These are phyloP conservation scores for Alternaria gansuensis DNA, from an alignment of 2,329 filamentous ascomycete genomes.

Conservation along the genomic window DNA sequence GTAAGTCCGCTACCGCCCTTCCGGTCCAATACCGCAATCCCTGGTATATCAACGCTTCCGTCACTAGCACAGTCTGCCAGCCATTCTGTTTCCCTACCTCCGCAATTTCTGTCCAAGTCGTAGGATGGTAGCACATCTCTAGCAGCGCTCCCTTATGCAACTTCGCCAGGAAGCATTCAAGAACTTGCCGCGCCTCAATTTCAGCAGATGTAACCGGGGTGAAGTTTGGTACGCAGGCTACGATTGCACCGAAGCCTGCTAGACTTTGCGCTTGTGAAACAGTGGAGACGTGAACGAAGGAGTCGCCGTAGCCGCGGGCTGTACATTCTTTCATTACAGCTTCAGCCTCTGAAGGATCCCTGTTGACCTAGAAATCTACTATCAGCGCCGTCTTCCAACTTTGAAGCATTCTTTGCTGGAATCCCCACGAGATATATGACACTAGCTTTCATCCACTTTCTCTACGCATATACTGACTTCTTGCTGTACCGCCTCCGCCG, in stretches of 20 bases:
- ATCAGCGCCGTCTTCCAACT: background rate
- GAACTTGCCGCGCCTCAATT: conserved; percentile 65
- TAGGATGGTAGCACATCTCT: conserved; percentile 86
- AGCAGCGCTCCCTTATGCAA: conserved; percentile 72
- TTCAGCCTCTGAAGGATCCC: conserved; percentile 72
- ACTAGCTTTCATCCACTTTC: conserved; percentile 72
- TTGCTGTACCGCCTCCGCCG: conserved; percentile 80
- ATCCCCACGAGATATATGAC: conserved; percentile 70
- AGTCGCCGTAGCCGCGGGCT: conserved; percentile 66
- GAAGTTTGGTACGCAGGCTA: conserved; percentile 79
- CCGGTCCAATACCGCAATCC: conserved; percentile 74
- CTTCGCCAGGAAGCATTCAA: conserved; percentile 60
- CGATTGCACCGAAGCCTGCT: conserved; percentile 70
- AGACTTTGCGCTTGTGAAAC: conserved; percentile 67
- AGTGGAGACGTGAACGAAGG: conserved; percentile 68
- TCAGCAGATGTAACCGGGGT: conserved; percentile 72
- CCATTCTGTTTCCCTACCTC: conserved; percentile 67
- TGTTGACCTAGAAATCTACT: conserved; percentile 62
- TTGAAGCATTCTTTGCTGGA: background rate
- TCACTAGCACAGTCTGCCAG: conserved; percentile 79
- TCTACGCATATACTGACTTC: conserved; percentile 77
- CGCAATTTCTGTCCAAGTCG: conserved; percentile 70
- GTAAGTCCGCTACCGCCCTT: conserved; percentile 65
- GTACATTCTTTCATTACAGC: conserved; percentile 72
- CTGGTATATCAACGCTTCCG: conserved; percentile 80